Evolutionary conservation across 2,329 filamentous ascomycete species (phyloP), one percentile per base, ranked within the genome.

Genomic region (Exophiala sp.): DNA sequence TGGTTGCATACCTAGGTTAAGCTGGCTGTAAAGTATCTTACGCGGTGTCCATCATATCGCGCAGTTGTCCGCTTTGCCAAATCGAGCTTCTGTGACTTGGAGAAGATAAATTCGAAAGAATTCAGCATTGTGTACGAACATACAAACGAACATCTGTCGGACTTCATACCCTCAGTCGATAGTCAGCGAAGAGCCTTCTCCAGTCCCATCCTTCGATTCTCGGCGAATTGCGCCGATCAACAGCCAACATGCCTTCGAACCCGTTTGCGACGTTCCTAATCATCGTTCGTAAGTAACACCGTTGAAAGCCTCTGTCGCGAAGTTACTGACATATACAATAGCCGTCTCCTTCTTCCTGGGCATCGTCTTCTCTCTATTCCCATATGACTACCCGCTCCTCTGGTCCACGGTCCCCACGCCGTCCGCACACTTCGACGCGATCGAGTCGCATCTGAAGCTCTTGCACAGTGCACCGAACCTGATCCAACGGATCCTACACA

Each of bases 271-370:
- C 94, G 43, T 96, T 96, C 70, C 86, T 99, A 73, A 96, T 99
- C 34, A 46, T 50, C 41, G 55, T 54, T 52, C 59, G 62, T 63
- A 58, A 61, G 57, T 52, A 39, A 29, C n/a, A 45, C 35, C 16
- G 14, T 43, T 14, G 39, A 32, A 24, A 32, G 7, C 29, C 21
- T 24, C 34, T 50, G 35, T 59, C 45, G 43, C 20, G 38, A 32
- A 50, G 34, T 46, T 45, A 38, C 52, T 50, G 42, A 46, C 49
- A 40, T 40, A 20, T 14, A 47, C 45, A 35, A 29, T 65, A 91
- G 88, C 88, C 61, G 91, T 88, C 62, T 96, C 89, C 73, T 99
- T 99, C 83, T 96, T 97, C 82, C 87, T 99, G 61, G 94, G 94
- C 65, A 91, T 97, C 72, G 86, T 99, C 73, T 99, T 97, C 82